Base-by-base conservation (phyloP, 148 eudicot species). In the Oxyria digyna region DNA sequence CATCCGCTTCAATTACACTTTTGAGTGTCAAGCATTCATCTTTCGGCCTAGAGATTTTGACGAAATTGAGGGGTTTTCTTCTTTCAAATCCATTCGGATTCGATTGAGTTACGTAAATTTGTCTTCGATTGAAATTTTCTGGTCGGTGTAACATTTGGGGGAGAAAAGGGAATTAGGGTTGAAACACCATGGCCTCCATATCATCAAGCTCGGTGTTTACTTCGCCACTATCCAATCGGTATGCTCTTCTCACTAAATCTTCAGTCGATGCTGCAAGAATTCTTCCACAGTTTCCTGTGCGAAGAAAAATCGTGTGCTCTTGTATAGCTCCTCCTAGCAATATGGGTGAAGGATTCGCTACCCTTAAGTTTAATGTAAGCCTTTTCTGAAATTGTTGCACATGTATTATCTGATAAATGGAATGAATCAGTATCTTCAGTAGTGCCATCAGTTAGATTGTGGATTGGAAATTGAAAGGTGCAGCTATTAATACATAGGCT, bases 251-350 rank as follows among this genome's bases (percentile, higher is more conserved):
- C 52, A 43, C 74, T 24, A 59, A 71, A 74, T 69, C 54, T 69
- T 48, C 65, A 73, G 52, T 59, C 55, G 13, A 43, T 67, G 71
- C 18, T 59, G 49, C 75, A 55, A 77, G 66, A 41, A 57, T 77
- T 3, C 71, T 45, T 69, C 66, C 52, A 23, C 32, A 71, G 69
- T 42, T 69, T 75, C 52, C 37, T 35, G 69, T 27, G 71, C 74
- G 67, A 67, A 80, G 68, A 67, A 78, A 67, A 71, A 57, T 72
- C 73, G 77, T 72, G 1, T 85, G 89, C 73, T 76, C 68, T 71
- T 85, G 89, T 79, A 43, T 81, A 76, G 79, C 87, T 18, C 81
- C 91, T 49, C 79, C 84, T 15, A 75, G 75, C 35, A 78, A 87
- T 65, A 46, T 75, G 65, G 76, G 74, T 49, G 87, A 79, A 76